These are phyloP conservation scores for Citrus sp. DNA, from an alignment of 345 rosid species.

Conservation along the genomic window DNA sequence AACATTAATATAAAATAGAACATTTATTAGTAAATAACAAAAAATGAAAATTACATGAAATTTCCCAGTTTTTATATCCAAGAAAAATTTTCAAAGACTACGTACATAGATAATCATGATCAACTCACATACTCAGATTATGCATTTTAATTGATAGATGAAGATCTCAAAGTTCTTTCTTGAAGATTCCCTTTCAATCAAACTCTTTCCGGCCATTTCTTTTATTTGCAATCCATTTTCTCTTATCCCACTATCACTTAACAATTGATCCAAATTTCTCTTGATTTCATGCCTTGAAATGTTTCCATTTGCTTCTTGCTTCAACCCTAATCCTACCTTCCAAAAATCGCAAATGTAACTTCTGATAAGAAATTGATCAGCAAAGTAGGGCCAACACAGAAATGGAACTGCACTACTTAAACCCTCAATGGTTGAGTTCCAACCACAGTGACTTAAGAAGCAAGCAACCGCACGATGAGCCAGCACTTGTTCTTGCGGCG, in stretches of 20 bases:
- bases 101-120: too few species aligned
- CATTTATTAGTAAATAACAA: too few species aligned
- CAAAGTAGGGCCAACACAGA: constrained; percentile 30
- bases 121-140: too few species aligned
- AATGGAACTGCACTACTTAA: constrained; percentile 21
- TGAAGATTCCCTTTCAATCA: constrained; percentile 9
- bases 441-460: constrained; percentile 38
- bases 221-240: neutral
- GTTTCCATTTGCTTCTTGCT: constrained; percentile 4
- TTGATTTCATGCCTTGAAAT: constrained; percentile 15
- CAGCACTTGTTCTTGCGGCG: constrained; percentile 32
- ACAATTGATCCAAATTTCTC: constrained; percentile 3
- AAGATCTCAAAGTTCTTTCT: neutral
- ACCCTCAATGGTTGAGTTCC: constrained; percentile 35
- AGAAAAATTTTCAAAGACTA: too few species aligned
- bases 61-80: too few species aligned
- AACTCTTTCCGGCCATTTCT: constrained; percentile 10
- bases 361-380: constrained; percentile 28
- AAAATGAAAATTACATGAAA: too few species aligned
- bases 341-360: constrained; percentile 24
- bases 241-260: neutral
- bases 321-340: constrained; percentile 12
- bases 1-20: too few species aligned
- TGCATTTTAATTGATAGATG: neutral
- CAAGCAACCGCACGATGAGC: constrained; percentile 31